A percentile compares a stretch with the other conserved stretches of the same genome.
These are phyloP conservation scores for Trametes hirsuta DNA, from an alignment of 1,284 basidiomycete species.

Conservation along the genomic window DNA sequence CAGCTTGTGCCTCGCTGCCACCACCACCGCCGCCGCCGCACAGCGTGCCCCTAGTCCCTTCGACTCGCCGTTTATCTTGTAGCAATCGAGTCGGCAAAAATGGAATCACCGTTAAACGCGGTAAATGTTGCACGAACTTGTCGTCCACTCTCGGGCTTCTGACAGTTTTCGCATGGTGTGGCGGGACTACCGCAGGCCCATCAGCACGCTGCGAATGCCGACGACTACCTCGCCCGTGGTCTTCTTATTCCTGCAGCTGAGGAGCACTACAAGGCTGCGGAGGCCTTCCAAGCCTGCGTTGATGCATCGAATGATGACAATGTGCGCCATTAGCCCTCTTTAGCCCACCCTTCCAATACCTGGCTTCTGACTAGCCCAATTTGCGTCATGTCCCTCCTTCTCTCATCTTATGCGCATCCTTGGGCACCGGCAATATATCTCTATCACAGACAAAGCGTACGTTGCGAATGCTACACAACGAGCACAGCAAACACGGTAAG, in stretches of 20 bases:
- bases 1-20: slow-evolving; percentile 4
- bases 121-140: slow-evolving; percentile 25
- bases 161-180: not conserved
- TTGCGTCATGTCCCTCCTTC: not conserved
- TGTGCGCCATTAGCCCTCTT: slow-evolving; percentile 43
- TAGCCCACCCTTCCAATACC: not conserved
- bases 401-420: not conserved
- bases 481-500: slow-evolving; percentile 67
- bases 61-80: slow-evolving; percentile 1
- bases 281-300: slow-evolving; percentile 69
- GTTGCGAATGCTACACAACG: slow-evolving; percentile 69
- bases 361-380: not conserved
- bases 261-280: slow-evolving; percentile 67
- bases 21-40: not conserved
- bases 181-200: slow-evolving; percentile 58
- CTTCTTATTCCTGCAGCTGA: slow-evolving; percentile 70
- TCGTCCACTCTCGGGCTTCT: not conserved
- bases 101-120: slow-evolving; percentile 39
- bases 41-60: slow-evolving; percentile 1
- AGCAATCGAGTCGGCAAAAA: slow-evolving; percentile 30
- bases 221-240: slow-evolving; percentile 65
- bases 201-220: slow-evolving; percentile 78
- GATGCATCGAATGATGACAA: slow-evolving; percentile 72
- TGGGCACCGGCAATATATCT: slow-evolving; percentile 15
- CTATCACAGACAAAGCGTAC: slow-evolving; percentile 70